Evolutionary conservation across 768 basidiomycete species (phyloP).

Genomic region (Collybiopsis confluens): DNA sequence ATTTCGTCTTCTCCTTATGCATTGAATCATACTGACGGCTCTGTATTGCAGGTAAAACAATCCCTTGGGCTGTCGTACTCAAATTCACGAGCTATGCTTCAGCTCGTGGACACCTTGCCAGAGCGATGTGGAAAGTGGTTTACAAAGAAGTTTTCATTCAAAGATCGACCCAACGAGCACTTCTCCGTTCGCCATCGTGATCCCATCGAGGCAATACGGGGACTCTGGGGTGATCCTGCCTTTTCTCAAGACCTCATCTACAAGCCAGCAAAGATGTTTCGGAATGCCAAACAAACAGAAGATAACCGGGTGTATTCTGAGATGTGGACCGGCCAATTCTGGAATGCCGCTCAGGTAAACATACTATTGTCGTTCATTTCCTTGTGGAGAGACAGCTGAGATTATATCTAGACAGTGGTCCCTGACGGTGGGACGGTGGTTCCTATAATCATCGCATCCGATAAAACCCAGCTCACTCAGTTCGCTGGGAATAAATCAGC

Average conservation of each 20-base stretch:
- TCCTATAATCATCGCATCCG: constrained; percentile 27
- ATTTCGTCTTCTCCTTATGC: not conserved
- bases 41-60: not conserved
- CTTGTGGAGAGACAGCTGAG: not conserved
- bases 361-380: not conserved
- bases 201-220: constrained; percentile 7
- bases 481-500: constrained; percentile 25
- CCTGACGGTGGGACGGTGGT: constrained; percentile 14
- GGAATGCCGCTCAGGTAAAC: not conserved
- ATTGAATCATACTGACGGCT: not conserved
- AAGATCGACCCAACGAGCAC: constrained; percentile 1
- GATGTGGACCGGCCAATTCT: not conserved
- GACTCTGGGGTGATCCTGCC: constrained; percentile 6
- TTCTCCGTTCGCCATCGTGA: constrained; percentile 10
- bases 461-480: constrained; percentile 27
- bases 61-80: too few species aligned
- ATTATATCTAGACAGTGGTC: not conserved
- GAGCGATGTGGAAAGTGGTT: constrained; percentile 6
- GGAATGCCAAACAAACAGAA: not conserved
- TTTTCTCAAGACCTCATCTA: constrained; percentile 13
- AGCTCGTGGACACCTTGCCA: constrained; percentile 9
- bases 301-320: not conserved
- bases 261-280: constrained; percentile 16
- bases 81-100: not conserved
- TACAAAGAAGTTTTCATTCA: not conserved